These are phyloP conservation scores for Eucalyptus grandis DNA, from an alignment of 345 rosid genomes.

Conservation along the genomic window DNA sequence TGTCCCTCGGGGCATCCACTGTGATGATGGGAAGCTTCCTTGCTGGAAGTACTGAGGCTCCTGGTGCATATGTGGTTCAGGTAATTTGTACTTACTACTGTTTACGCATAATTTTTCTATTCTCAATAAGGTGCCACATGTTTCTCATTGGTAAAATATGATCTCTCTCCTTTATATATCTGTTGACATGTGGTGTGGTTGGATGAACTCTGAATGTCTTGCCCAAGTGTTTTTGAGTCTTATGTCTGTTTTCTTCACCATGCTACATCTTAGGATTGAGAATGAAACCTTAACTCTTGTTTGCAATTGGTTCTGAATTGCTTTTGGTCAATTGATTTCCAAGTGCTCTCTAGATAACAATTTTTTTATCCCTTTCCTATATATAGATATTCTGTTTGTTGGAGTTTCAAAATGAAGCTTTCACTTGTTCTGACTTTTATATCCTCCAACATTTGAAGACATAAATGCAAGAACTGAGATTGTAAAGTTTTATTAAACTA, in stretches of 20 bases:
- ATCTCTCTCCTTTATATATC: background rate
- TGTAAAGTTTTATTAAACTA: background rate
- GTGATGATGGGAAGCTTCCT: slow-evolving; percentile 97
- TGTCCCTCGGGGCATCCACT: slow-evolving; percentile 84
- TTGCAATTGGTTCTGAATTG: background rate
- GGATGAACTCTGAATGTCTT: background rate
- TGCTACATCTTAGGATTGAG: background rate
- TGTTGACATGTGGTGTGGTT: background rate
- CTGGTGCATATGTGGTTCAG: slow-evolving; percentile 58
- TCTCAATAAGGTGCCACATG: background rate
- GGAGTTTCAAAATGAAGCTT: slow-evolving; percentile 88
- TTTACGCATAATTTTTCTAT: background rate
- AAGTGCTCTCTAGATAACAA: background rate
- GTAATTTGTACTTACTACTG: slow-evolving; percentile 5
- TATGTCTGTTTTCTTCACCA: background rate
- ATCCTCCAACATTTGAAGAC: background rate
- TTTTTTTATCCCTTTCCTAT: slow-evolving; percentile 28
- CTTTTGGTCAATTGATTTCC: background rate
- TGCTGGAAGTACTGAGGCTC: slow-evolving; percentile 91
- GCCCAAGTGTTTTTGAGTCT: background rate
- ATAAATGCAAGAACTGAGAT: background rate
- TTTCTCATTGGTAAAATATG: background rate
- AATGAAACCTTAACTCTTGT: background rate
- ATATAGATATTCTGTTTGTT: slow-evolving; percentile 93
- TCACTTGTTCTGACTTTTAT: slow-evolving; percentile 16